Evolutionary conservation across 441 rosid species (phyloP).

Genomic region (Biscutella laevigata): DNA sequence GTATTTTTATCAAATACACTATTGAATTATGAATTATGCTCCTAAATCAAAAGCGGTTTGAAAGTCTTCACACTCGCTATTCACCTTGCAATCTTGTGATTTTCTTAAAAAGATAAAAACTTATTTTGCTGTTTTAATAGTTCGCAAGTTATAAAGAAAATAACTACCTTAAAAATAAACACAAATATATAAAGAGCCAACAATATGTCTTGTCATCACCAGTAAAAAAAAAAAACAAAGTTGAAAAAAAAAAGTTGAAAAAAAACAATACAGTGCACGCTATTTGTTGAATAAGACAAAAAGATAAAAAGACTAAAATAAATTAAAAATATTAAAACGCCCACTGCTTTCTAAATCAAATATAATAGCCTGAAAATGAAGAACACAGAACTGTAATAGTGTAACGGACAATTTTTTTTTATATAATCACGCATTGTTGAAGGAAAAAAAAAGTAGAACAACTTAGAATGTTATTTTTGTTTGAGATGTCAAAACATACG

Average conservation of each 20-base stretch:
- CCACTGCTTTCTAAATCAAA: slow-evolving; percentile 18
- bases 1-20: too few species aligned
- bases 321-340: slow-evolving; percentile 9
- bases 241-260: too few species aligned
- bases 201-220: slow-evolving; percentile 6
- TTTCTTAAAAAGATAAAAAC: too few species aligned
- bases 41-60: too few species aligned
- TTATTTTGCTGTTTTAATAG: background rate
- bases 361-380: background rate
- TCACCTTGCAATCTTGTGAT: too few species aligned
- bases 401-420: too few species aligned
- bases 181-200: background rate
- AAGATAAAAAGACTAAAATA: background rate
- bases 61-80: too few species aligned
- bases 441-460: too few species aligned
- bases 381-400: slow-evolving; percentile 3
- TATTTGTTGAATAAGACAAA: slow-evolving; percentile 4
- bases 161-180: slow-evolving; percentile 15
- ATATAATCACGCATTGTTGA: too few species aligned
- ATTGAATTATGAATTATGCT: too few species aligned
- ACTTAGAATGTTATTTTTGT: too few species aligned
- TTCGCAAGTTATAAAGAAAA: background rate
- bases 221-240: slow-evolving; percentile 18
- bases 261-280: slow-evolving; percentile 22
- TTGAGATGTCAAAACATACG: too few species aligned